Evolutionary conservation across 352 stramenopile species (phyloP).

Genomic region (Phytopythium delawarense): DNA sequence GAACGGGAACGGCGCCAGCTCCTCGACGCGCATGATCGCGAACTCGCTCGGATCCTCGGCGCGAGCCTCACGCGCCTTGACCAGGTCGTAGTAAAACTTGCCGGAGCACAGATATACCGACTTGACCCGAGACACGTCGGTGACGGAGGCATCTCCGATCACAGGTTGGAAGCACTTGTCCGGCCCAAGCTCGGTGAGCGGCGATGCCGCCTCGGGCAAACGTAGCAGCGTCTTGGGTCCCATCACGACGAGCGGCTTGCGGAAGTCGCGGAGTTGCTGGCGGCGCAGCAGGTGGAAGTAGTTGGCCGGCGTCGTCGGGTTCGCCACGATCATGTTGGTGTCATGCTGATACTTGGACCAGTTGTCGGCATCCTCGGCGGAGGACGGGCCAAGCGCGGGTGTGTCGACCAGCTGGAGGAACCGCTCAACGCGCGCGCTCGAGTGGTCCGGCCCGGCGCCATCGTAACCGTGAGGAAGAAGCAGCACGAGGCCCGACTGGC

Average conservation of each 20-base stretch:
- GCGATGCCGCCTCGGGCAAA: constrained; percentile 59
- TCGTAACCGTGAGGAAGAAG: constrained; percentile 88
- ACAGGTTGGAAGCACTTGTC: constrained; percentile 65
- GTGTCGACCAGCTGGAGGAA: constrained; percentile 87
- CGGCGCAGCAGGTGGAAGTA: constrained; percentile 96
- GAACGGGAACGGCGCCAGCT: constrained; percentile 85
- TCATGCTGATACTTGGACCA: constrained; percentile 66
- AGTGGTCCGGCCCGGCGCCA: constrained; percentile 85
- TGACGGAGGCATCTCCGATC: constrained; percentile 48
- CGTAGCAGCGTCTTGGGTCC: constrained; percentile 75
- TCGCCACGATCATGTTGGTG: constrained; percentile 84
- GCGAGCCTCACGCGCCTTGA: constrained; percentile 52
- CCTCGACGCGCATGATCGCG: constrained; percentile 73
- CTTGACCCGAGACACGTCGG: constrained; percentile 45
- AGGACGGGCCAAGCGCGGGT: constrained; percentile 27
- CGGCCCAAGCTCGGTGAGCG: constrained; percentile 55
- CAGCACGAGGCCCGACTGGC: constrained; percentile 78
- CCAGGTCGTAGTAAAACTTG: constrained; percentile 86
- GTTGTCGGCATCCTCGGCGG: constrained; percentile 24
- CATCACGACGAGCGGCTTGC: constrained; percentile 76
- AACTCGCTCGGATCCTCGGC: constrained; percentile 41
- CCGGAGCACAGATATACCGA: constrained; percentile 77
- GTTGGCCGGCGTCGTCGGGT: constrained; percentile 90
- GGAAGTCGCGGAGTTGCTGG: constrained; percentile 77
- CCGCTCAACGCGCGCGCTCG: constrained; percentile 73